phyloP scores from a whole-genome alignment of 306 rosid species.

The Dryas drummondii region DNA sequence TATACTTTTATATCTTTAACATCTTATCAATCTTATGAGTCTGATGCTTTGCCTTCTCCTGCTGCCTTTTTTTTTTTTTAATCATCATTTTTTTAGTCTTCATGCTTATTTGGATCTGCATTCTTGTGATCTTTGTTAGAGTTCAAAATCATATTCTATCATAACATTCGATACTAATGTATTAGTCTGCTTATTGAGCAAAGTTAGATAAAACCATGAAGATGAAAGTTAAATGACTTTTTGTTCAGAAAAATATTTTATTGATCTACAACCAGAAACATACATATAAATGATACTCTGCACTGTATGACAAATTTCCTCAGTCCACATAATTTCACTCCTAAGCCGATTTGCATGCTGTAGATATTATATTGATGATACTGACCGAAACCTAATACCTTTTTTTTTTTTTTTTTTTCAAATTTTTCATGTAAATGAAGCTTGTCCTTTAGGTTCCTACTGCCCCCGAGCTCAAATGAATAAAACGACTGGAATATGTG shows the following conservation, averaged over 20 bases:
- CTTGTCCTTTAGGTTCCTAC: slow-evolving; percentile 83
- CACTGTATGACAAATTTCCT: background rate
- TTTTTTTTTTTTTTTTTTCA: background rate
- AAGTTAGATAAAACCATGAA: background rate
- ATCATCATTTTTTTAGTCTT: background rate
- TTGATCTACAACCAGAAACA: background rate
- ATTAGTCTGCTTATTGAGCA: background rate
- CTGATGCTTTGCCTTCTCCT: background rate
- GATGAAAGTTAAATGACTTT: background rate
- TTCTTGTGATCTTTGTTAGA: background rate
- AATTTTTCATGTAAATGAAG: slow-evolving; percentile 44
- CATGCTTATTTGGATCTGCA: background rate
- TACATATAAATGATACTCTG: background rate
- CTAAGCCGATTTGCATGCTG: background rate
- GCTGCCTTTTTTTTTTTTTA: background rate
- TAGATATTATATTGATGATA: background rate
- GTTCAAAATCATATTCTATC: background rate
- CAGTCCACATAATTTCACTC: background rate
- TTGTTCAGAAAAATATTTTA: background rate
- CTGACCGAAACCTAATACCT: slow-evolving; percentile 6
- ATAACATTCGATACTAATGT: background rate
- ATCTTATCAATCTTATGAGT: background rate
- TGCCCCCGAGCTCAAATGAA: slow-evolving; percentile 67
- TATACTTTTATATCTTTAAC: background rate
- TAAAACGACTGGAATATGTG: slow-evolving; percentile 60